Evolutionary conservation across 129 eudicot genomes (phyloP).

Genomic region (Centella asiatica): DNA sequence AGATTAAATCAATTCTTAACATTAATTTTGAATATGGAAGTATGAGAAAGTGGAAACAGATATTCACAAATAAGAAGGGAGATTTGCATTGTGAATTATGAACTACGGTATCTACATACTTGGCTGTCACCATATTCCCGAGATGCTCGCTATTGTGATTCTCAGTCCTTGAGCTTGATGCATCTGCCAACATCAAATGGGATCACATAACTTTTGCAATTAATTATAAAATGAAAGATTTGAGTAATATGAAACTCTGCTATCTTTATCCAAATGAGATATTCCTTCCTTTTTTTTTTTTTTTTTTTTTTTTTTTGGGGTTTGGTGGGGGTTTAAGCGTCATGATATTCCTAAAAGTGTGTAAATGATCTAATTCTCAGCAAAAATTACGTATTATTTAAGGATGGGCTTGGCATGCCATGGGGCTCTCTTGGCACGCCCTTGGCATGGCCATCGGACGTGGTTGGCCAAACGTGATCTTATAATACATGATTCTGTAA

Average conservation of each 20-base stretch:
- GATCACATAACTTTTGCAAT: not conserved
- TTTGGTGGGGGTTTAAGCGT: too few relatives aligned
- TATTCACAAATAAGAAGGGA: not conserved
- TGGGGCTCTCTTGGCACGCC: too few relatives aligned
- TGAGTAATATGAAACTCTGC: not conserved
- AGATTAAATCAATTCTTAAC: constrained; percentile 3
- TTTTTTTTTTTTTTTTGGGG: too few relatives aligned
- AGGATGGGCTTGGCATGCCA: too few relatives aligned
- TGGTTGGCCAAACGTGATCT: too few relatives aligned
- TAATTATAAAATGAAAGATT: not conserved
- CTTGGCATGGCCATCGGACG: too few relatives aligned
- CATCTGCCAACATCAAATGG: constrained; percentile 32
- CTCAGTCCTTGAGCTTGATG: constrained; percentile 34
- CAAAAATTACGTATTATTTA: too few relatives aligned
- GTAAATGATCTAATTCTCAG: too few relatives aligned
- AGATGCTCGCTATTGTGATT: constrained; percentile 28
- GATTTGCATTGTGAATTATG: not conserved
- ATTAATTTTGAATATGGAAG: not conserved
- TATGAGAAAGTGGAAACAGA: not conserved
- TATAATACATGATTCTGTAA: not conserved
- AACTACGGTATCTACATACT: constrained; percentile 34
- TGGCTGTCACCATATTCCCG: constrained; percentile 28
- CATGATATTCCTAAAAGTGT: not conserved
- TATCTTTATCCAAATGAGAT: not conserved
- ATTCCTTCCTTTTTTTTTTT: too few relatives aligned